Conservation (phyloP, 176 grass and related monocot genomes). For the Tillandsia leiboldiana region DNA sequence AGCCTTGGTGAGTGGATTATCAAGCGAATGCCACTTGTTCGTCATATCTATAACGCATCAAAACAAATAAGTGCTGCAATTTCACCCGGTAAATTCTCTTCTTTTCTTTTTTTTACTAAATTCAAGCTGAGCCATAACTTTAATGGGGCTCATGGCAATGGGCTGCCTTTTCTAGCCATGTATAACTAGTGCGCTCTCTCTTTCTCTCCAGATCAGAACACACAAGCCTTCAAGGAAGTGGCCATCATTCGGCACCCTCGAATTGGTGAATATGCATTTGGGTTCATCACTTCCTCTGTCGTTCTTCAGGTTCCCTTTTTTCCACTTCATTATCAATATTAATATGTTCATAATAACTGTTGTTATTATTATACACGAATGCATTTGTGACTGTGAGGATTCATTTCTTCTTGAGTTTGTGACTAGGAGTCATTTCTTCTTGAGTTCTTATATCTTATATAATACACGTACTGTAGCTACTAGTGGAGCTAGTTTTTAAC, state of each 20-base stretch:
- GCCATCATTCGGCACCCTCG: constrained; percentile 93
- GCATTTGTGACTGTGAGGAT: neutral
- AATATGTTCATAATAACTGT: constrained; percentile 3
- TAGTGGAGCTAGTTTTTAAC: no score
- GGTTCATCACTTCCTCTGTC: constrained; percentile 93
- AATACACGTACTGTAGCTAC: no score
- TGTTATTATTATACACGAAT: neutral
- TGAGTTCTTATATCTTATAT: no score
- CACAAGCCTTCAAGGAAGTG: constrained; percentile 97
- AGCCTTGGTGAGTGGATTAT: constrained; percentile 99
- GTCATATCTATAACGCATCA: constrained; percentile 99
- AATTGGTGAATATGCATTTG: constrained; percentile 94
- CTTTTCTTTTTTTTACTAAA: neutral
- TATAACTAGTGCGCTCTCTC: neutral
- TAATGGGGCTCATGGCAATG: no score
- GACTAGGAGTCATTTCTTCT: no score
- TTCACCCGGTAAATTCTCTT: constrained; percentile 65
- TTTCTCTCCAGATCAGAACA: constrained; percentile 77
- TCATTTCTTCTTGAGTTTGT: no score
- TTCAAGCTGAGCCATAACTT: neutral
- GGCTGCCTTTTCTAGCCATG: neutral
- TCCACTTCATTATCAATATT: neutral
- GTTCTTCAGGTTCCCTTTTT: constrained; percentile 53
- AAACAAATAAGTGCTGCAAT: constrained; percentile 97
- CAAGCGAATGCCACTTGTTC: constrained; percentile 93